A percentile compares a stretch with the other conserved stretches of the same genome.
phyloP scores from a whole-genome alignment of 2,329 filamentous ascomycete genomes.

The Neonectria coccinea region DNA sequence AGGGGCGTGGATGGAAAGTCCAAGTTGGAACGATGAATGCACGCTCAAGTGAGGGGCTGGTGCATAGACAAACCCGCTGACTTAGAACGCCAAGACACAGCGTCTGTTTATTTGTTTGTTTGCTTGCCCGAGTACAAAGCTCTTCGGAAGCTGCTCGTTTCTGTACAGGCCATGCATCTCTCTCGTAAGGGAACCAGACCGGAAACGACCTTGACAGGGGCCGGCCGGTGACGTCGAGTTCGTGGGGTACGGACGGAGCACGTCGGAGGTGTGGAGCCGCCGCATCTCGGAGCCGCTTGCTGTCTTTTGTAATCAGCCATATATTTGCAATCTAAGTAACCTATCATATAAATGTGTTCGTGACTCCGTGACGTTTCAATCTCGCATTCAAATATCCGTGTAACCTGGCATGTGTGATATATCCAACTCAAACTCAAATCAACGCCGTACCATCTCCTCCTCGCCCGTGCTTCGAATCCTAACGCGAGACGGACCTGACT shows the following conservation, averaged over 20 bases:
- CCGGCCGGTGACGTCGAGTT: neutral
- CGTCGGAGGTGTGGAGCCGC: slow-evolving; percentile 22
- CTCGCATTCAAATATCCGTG: slow-evolving; percentile 8
- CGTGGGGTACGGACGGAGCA: slow-evolving; percentile 15
- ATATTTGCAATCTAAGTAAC: neutral
- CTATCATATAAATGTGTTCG: slow-evolving; percentile 2
- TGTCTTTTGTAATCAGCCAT: neutral
- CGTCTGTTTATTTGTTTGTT: neutral
- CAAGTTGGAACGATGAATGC: slow-evolving; percentile 6
- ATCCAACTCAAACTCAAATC: slow-evolving; percentile 8
- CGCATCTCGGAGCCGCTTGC: neutral
- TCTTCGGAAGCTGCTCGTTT: neutral
- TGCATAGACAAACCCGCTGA: neutral
- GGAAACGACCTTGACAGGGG: neutral
- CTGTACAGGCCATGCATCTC: neutral
- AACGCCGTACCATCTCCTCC: slow-evolving; percentile 38
- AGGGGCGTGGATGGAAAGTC: slow-evolving; percentile 13
- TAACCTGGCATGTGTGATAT: slow-evolving; percentile 1
- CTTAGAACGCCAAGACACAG: neutral
- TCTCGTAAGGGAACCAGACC: neutral
- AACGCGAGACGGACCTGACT: slow-evolving; percentile 67
- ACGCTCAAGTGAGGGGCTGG: slow-evolving; percentile 8
- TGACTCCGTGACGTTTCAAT: slow-evolving; percentile 14
- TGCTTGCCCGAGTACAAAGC: neutral
- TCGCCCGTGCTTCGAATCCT: slow-evolving; percentile 44